Conservation (phyloP, 1,284 basidiomycete genomes). For the Coniferiporia sulphurascens region DNA sequence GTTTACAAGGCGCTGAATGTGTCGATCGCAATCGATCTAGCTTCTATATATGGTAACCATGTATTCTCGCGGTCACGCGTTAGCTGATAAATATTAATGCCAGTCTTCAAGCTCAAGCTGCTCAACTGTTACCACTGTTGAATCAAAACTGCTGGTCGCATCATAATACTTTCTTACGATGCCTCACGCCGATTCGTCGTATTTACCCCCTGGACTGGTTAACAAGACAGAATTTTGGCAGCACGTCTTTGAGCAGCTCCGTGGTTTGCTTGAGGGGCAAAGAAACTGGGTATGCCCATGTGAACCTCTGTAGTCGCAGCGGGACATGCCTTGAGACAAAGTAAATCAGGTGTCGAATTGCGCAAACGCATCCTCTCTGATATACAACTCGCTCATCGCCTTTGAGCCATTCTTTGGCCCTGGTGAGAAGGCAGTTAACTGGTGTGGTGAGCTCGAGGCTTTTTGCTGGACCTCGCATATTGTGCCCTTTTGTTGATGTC, state of each 20-base stretch:
- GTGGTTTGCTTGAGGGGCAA: constrained; percentile 59
- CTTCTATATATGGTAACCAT: constrained; percentile 2
- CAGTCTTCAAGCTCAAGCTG: not conserved
- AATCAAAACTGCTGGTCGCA: no score
- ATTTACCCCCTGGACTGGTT: constrained; percentile 61
- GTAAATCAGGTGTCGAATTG: constrained; percentile 71
- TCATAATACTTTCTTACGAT: constrained; percentile 34
- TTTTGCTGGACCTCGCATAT: not conserved
- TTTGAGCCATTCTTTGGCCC: constrained; percentile 64
- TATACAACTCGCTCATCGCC: constrained; percentile 71
- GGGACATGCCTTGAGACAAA: constrained; percentile 1
- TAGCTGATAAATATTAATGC: not conserved
- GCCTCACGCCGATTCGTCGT: constrained; percentile 81
- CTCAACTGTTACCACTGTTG: no score
- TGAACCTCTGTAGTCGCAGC: not conserved
- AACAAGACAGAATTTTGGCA: constrained; percentile 75
- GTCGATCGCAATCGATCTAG: constrained; percentile 2
- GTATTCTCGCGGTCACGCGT: not conserved
- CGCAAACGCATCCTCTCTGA: constrained; percentile 73
- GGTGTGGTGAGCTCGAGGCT: constrained; percentile 64
- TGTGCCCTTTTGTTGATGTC: not conserved
- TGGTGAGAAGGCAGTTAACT: constrained; percentile 69
- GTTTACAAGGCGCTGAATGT: not conserved
- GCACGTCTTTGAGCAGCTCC: constrained; percentile 64
- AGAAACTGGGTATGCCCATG: constrained; percentile 62